A percentile compares a stretch with the other conserved stretches of the same genome.
Conservation (phyloP, 805 yeast species). For the Yarrowia deformans region DNA sequence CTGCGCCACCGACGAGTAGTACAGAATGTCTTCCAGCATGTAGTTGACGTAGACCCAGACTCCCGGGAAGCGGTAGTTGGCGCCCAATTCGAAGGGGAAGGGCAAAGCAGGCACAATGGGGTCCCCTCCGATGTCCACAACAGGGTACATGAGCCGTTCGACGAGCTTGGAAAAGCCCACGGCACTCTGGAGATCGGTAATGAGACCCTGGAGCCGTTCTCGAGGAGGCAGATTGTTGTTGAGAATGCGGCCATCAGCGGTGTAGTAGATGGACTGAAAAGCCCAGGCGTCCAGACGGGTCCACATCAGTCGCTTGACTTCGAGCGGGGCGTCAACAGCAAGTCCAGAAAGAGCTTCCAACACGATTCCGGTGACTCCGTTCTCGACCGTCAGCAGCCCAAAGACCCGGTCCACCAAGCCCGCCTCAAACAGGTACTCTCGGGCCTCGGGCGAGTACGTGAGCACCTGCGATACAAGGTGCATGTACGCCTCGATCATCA, state of each 20-base stretch:
- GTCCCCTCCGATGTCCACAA: conserved; percentile 42
- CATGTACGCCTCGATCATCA: conserved; percentile 75
- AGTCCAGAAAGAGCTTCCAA: conserved; percentile 66
- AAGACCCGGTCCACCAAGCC: conserved; percentile 53
- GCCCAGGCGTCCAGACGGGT: conserved; percentile 72
- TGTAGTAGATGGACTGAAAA: conserved; percentile 52
- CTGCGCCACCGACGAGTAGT: conserved; percentile 56
- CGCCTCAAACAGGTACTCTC: conserved; percentile 47
- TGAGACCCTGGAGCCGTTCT: conserved; percentile 55
- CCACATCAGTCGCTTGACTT: conserved; percentile 66
- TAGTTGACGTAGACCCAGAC: conserved; percentile 83
- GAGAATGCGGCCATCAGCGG: conserved; percentile 47
- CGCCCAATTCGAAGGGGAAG: conserved; percentile 72
- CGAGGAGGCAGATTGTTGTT: conserved; percentile 51
- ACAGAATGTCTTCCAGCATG: conserved; percentile 69
- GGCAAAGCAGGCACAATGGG: conserved; percentile 53
- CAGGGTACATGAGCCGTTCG: conserved; percentile 53
- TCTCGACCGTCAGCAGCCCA: conserved; percentile 56
- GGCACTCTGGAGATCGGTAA: conserved; percentile 63
- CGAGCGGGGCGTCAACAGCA: conserved; percentile 55
- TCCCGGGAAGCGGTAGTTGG: conserved; percentile 66
- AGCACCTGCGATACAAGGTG: conserved; percentile 67
- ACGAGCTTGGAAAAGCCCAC: conserved; percentile 68
- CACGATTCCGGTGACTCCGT: conserved; percentile 61
- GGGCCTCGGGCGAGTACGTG: conserved; percentile 52